Evolutionary conservation across 768 basidiomycete species (phyloP).

Genomic region (Pholiota conissans): DNA sequence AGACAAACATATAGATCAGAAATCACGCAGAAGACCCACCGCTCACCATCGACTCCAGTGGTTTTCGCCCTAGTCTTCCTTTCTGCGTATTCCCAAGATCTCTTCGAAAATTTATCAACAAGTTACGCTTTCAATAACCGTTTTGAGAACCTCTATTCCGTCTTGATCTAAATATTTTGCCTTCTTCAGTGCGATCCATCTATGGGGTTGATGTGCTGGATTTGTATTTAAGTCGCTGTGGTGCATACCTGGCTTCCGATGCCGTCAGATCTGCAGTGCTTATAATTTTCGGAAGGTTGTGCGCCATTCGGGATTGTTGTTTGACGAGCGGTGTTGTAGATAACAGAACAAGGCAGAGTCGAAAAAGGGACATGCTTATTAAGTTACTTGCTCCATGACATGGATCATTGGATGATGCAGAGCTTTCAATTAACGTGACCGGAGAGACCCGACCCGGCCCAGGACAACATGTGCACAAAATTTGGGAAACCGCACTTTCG

Average conservation of each 20-base stretch:
- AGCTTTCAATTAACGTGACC: conserved; percentile 2
- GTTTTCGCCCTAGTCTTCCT: conserved; percentile 72
- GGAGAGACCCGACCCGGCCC: conserved; percentile 4
- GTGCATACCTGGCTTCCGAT: conserved; percentile 58
- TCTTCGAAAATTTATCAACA: conserved; percentile 36
- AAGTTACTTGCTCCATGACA: too few species aligned
- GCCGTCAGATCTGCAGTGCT: conserved; percentile 50
- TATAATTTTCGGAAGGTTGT: conserved; percentile 48
- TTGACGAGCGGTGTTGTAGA: background rate
- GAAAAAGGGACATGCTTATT: background rate
- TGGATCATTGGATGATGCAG: background rate
- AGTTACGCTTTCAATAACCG: background rate
- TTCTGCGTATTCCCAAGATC: conserved; percentile 89
- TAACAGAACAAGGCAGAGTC: background rate
- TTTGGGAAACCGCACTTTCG: background rate
- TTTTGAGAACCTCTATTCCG: conserved; percentile 61
- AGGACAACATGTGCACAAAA: background rate
- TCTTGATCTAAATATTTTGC: conserved; percentile 79
- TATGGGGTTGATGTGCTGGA: conserved; percentile 25
- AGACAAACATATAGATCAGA: conserved; percentile 5
- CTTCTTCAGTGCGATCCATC: conserved; percentile 86
- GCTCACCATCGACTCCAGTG: conserved; percentile 77
- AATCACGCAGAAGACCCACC: background rate
- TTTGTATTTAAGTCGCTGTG: background rate
- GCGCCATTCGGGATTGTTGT: conserved; percentile 11